A percentile compares a stretch with the other conserved stretches of the same genome.
phyloP scores from a whole-genome alignment of 257 asterid species.

The Jasminum sambac region DNA sequence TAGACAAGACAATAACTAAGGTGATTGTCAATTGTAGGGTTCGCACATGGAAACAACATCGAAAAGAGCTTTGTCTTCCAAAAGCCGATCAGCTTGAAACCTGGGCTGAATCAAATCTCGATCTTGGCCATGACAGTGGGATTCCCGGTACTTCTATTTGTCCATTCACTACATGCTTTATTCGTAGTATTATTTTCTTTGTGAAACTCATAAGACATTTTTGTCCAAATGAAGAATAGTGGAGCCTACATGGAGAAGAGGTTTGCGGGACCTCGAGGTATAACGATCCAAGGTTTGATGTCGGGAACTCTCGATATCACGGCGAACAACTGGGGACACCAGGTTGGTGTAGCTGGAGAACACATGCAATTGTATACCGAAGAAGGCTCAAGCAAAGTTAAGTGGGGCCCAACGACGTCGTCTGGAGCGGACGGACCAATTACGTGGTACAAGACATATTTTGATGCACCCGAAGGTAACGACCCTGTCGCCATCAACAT shows the following conservation, averaged over 20 bases:
- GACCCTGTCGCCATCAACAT: slow-evolving; percentile 68
- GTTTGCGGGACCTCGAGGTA: slow-evolving; percentile 78
- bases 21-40: slow-evolving; percentile 42
- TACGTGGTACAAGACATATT: slow-evolving; percentile 90
- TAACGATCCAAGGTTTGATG: slow-evolving; percentile 78
- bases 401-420: slow-evolving; percentile 41
- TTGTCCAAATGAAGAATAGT: slow-evolving; percentile 56
- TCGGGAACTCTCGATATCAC: slow-evolving; percentile 86
- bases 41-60: slow-evolving; percentile 76
- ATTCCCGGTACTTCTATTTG: slow-evolving; percentile 58
- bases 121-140: slow-evolving; percentile 75
- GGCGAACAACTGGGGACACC: slow-evolving; percentile 63
- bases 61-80: slow-evolving; percentile 76
- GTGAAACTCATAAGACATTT: background rate
- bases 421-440: slow-evolving; percentile 40
- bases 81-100: slow-evolving; percentile 43
- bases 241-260: slow-evolving; percentile 98
- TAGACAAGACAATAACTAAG: background rate
- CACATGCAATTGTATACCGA: slow-evolving; percentile 46
- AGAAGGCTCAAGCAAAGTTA: slow-evolving; percentile 58
- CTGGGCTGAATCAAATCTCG: slow-evolving; percentile 61
- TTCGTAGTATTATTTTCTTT: background rate
- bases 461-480: slow-evolving; percentile 76
- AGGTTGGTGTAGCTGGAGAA: slow-evolving; percentile 75
- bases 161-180: background rate